Percentiles rank a stretch among this genome's conserved stretches.
Evolutionary conservation across 2,329 filamentous ascomycete genomes (phyloP).

Genomic region (Bimuria novae-zelandiae): DNA sequence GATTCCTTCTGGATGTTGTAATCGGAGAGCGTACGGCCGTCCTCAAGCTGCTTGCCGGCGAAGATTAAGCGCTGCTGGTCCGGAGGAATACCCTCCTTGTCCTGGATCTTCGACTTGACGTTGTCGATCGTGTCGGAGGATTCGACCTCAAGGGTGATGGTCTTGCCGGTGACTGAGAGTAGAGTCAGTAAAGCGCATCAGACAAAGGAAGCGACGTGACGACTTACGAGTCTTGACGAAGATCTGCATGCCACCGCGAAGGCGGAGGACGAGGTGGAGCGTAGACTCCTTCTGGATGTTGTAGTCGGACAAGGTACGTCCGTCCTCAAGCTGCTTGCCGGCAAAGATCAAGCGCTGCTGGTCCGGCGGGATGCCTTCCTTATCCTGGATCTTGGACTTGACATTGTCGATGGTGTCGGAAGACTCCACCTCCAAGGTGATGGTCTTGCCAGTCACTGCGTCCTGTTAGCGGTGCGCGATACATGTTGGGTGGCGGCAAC

Average conservation of each 20-base stretch:
- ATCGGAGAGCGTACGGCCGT: constrained; percentile 60
- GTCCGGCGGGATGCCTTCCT: constrained; percentile 95
- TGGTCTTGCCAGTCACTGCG: constrained; percentile 69
- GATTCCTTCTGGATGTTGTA: constrained; percentile 65
- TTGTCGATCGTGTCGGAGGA: constrained; percentile 49
- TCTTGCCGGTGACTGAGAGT: constrained; percentile 61
- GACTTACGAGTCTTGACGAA: constrained; percentile 62
- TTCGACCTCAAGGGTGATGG: constrained; percentile 53
- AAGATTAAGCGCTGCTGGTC: constrained; percentile 64
- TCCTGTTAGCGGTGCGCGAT: constrained; percentile 40
- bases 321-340: constrained; percentile 95
- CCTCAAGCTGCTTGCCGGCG: constrained; percentile 63
- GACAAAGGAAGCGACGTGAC: constrained; percentile 32
- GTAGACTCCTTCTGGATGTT: constrained; percentile 88
- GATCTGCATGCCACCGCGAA: constrained; percentile 67
- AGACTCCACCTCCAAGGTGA: constrained; percentile 69
- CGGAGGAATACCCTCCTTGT: constrained; percentile 64
- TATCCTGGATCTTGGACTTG: constrained; percentile 96
- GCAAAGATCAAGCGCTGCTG: constrained; percentile 97
- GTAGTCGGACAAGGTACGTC: constrained; percentile 88
- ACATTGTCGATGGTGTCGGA: constrained; percentile 95
- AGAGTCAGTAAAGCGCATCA: constrained; percentile 24
- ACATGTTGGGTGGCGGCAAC: constrained; percentile 27
- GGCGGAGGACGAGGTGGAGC: constrained; percentile 75
- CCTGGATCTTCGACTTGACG: constrained; percentile 55